Percentiles rank a stretch among this genome's conserved stretches.
phyloP scores from a whole-genome alignment of 257 asterid genomes.

The Penstemon newberryi region DNA sequence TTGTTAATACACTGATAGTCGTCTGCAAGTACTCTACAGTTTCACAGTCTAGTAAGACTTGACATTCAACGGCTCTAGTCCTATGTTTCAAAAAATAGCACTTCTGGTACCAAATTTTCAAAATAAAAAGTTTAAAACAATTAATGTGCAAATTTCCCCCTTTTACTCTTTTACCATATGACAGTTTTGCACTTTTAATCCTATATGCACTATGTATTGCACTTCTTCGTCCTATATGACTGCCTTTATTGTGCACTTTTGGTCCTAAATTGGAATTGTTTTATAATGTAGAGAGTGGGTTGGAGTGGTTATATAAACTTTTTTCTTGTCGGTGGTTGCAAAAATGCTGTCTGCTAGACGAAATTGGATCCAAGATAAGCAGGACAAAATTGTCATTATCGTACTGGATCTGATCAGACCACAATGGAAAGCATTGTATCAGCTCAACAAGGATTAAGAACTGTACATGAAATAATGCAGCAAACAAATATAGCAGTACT shows the following conservation, averaged over 20 bases:
- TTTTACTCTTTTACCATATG: too few species aligned
- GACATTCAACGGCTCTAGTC: too few species aligned
- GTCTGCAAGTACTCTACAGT: slow-evolving; percentile 51
- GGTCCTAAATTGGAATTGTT: not conserved
- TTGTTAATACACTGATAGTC: slow-evolving; percentile 41
- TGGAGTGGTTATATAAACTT: slow-evolving; percentile 59
- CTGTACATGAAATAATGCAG: slow-evolving; percentile 56
- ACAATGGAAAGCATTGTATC: slow-evolving; percentile 78
- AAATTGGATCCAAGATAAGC: slow-evolving; percentile 34
- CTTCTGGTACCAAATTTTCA: too few species aligned
- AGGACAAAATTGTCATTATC: slow-evolving; percentile 51
- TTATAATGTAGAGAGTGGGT: slow-evolving; percentile 61
- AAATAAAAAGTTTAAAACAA: too few species aligned
- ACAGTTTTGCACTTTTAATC: too few species aligned
- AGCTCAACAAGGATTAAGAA: slow-evolving; percentile 77
- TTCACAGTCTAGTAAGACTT: too few species aligned
- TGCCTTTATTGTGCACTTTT: too few species aligned
- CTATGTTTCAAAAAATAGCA: too few species aligned
- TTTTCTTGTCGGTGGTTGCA: slow-evolving; percentile 49
- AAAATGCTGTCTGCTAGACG: slow-evolving; percentile 48
- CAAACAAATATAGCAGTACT: slow-evolving; percentile 57
- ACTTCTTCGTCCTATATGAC: too few species aligned
- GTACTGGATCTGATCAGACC: slow-evolving; percentile 61
- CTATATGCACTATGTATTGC: too few species aligned
- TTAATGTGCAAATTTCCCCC: too few species aligned